Conservation (phyloP, 768 basidiomycete genomes). For the Lepiota brunneoincarnata region DNA sequence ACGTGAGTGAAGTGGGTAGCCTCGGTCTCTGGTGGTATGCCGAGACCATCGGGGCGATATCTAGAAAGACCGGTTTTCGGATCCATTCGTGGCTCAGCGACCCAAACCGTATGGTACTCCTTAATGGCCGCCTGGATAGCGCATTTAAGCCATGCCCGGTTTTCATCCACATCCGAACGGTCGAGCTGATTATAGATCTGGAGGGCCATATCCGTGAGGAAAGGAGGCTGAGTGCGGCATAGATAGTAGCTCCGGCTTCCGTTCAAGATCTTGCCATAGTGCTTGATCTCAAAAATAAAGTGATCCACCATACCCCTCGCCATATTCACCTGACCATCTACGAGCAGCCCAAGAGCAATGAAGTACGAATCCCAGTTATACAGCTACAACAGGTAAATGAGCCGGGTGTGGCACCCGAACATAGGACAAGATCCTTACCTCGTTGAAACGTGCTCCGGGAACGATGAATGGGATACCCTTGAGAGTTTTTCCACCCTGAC, state of each 20-base stretch:
- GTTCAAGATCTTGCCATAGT: conserved; percentile 96
- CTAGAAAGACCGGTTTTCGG: conserved; percentile 92
- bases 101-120: conserved; percentile 98
- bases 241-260: conserved; percentile 95
- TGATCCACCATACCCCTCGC: conserved; percentile 99
- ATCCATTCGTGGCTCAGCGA: conserved; percentile 91
- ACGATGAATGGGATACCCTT: conserved; percentile 98
- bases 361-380: conserved; percentile 98
- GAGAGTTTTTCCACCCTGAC: conserved; percentile 72
- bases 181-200: conserved; percentile 98
- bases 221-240: conserved; percentile 94
- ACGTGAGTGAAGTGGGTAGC: conserved; percentile 98
- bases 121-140: conserved; percentile 98
- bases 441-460: conserved; percentile 92
- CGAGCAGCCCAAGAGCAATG: conserved; percentile 88
- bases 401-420: neutral
- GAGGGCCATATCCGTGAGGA: conserved; percentile 97
- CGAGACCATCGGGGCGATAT: conserved; percentile 89
- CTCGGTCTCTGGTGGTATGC: conserved; percentile 98
- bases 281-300: conserved; percentile 98
- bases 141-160: conserved; percentile 89
- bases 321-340: conserved; percentile 92
- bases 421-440: conserved; percentile 46
- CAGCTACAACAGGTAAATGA: conserved; percentile 43
- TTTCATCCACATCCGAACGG: conserved; percentile 72